Evolutionary conservation across 2,329 filamentous ascomycete genomes (phyloP).

Genomic region (Davidsoniella eucalypti): DNA sequence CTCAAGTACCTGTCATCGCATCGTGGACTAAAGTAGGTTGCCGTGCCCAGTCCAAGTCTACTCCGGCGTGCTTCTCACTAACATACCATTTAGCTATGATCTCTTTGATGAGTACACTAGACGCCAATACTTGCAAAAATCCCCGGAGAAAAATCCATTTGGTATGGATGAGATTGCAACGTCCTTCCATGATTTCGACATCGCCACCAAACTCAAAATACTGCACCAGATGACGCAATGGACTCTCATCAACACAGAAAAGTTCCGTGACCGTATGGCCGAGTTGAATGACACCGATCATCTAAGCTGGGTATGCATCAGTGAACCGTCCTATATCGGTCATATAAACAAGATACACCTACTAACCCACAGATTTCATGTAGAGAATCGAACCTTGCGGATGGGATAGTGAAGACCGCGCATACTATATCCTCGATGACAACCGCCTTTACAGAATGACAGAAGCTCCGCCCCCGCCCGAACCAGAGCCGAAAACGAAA

Average conservation of each 20-base stretch:
- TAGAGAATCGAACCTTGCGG: constrained; percentile 68
- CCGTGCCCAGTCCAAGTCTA: neutral
- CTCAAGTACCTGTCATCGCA: constrained; percentile 91
- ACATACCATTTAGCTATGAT: constrained; percentile 42
- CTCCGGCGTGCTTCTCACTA: constrained; percentile 8
- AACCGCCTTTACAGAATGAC: constrained; percentile 80
- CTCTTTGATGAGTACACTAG: constrained; percentile 89
- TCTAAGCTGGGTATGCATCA: constrained; percentile 57
- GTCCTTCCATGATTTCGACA: constrained; percentile 66
- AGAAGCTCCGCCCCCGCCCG: constrained; percentile 52
- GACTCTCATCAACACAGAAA: constrained; percentile 74
- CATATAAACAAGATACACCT: neutral
- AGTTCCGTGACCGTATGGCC: constrained; percentile 71
- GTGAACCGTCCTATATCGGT: constrained; percentile 16
- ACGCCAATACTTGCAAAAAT: constrained; percentile 73
- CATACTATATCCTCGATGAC: constrained; percentile 84
- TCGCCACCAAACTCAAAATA: constrained; percentile 64
- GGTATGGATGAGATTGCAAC: constrained; percentile 56
- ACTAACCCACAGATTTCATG: neutral
- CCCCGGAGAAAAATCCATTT: constrained; percentile 67
- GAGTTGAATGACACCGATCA: constrained; percentile 71
- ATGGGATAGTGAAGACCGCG: constrained; percentile 74
- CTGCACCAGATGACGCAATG: constrained; percentile 81
- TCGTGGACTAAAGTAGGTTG: constrained; percentile 69
- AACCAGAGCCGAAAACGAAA: constrained; percentile 49